Base-by-base conservation (phyloP, 306 rosid species). In the Citrullus mucosospermus region DNA sequence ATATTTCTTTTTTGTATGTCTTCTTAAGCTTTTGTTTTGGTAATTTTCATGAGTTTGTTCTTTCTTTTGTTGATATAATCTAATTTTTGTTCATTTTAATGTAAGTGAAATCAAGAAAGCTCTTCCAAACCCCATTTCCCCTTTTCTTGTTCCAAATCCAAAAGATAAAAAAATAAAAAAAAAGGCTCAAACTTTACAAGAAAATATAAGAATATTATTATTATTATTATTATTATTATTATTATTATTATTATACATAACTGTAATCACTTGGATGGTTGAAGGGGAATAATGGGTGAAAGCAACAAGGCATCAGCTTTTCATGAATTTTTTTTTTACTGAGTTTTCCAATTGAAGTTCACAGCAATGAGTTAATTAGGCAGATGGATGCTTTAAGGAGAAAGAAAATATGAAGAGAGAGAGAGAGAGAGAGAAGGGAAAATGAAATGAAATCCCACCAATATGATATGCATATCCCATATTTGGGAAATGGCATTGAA, bases 401-500 rank as follows among this genome's bases (percentile, higher is more conserved):
- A 69, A 69, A 69, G 56, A 69, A 69, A 69, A 69, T 69, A 69
- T 43, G 75, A 48, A 71, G 76, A 71, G 22, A 70, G 54, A 38
- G 73, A 61, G 73, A 61, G 25, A 36, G 46, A 63, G 6, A 5
- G 39, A 36, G 22, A 15, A 30, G 41, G 12, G 70, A 39, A 67
- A 44, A 20, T 20, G 75, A 71, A 53, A 71, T 6, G 58, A 71
- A 46, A 71, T 46, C 76, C 39, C 77, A 72, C 43, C 77, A 72
- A 73, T 50, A 72, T 72, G 77, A 72, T 72, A 70, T 56, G 57
- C 36, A 72, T 51, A 72, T 72, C 61, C 60, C 60, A 50, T n/a
- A 73, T 50, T 25, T 73, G 60, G 77, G 77, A 73, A 73, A 48
- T 41, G 46, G 77, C 61, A 73, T 50, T 73, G 61, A 73, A 73